Evolutionary conservation across 1,284 basidiomycete genomes (phyloP), one percentile per base, ranked within the genome.

Genomic region (Ganoderma lucidum): DNA sequence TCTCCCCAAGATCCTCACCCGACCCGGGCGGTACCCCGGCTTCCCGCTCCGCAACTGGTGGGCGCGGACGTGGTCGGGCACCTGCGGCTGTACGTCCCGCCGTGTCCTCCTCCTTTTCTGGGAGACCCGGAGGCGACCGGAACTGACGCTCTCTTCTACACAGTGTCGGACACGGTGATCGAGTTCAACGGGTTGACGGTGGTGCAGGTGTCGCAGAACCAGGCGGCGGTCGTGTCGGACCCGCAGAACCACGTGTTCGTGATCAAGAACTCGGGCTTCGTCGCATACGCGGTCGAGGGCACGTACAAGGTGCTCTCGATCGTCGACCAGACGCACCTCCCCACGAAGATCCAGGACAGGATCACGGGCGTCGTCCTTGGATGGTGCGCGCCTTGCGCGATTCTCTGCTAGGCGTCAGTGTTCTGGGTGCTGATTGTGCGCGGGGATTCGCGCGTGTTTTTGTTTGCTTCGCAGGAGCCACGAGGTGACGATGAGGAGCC

Each of bases 201-300:
- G 30, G 92, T 94, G 0, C 93, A 94, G 77, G 92, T 93, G 44
- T 91, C 91, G 1, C 92, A 94, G 82, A 94, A 94, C 74, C 89
- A 90, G 82, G 92, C 91, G 6, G 92, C 93, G 0, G 91, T 94
- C 44, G 83, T 94, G 44, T 92, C 89, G 2, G 91, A 94, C 76
- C 93, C 93, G 55, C 91, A 92, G 83, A 94, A 94, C 73, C 90
- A 88, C 41, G 87, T 94, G 41, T 93, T 94, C 75, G 91, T 94
- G n/a, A 83, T 94, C 73, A 92, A 90, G 80, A 92, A 93, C 74
- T 83, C 88, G 56, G 91, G 92, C 17, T 93, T 93, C 72, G 90
- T 91, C n/a, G 88, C 93, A 0, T 91, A 89, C 74, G 90, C 90
- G 0, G 82, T 93, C 65, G 87, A 91, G 78, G 93, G 93, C 62